phyloP scores from a whole-genome alignment of 2,329 filamentous ascomycete genomes.

The Clarireedia homoeocarpa region DNA sequence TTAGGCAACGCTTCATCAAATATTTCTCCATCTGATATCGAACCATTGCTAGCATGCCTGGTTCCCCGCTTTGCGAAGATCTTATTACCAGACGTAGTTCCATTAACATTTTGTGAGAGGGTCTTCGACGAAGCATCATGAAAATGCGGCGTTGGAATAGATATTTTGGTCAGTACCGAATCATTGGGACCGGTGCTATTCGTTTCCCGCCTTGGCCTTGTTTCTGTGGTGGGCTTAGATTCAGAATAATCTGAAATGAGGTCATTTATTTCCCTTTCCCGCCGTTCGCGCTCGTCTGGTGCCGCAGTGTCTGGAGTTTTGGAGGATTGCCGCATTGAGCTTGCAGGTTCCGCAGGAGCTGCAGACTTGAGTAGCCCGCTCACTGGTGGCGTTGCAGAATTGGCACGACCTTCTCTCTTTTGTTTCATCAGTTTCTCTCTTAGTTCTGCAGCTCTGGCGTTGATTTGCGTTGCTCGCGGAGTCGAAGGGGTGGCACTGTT shows the following conservation, averaged over 20 bases:
- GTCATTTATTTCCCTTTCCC: constrained; percentile 22
- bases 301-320: constrained; percentile 7
- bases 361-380: constrained; percentile 1
- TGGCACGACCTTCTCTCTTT: constrained; percentile 17
- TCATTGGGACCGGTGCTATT: background rate
- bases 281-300: constrained; percentile 12
- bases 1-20: constrained; percentile 22
- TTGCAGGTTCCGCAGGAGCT: constrained; percentile 11
- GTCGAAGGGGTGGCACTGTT: constrained; percentile 5
- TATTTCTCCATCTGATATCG: constrained; percentile 28
- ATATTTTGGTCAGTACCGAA: background rate
- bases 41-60: constrained; percentile 18
- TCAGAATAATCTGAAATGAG: constrained; percentile 24
- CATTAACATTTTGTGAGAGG: constrained; percentile 15
- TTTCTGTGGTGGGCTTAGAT: constrained; percentile 12
- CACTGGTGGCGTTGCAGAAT: constrained; percentile 21
- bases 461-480: constrained; percentile 21
- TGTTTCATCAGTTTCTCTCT: constrained; percentile 26
- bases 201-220: constrained; percentile 14
- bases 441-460: constrained; percentile 26
- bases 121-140: constrained; percentile 20
- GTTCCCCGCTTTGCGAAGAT: constrained; percentile 9
- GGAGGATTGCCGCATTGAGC: constrained; percentile 16
- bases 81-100: constrained; percentile 8
- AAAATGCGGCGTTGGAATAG: constrained; percentile 11